phyloP scores from a whole-genome alignment of 164 flowering plant species.

The Paratinospora sagittata region DNA sequence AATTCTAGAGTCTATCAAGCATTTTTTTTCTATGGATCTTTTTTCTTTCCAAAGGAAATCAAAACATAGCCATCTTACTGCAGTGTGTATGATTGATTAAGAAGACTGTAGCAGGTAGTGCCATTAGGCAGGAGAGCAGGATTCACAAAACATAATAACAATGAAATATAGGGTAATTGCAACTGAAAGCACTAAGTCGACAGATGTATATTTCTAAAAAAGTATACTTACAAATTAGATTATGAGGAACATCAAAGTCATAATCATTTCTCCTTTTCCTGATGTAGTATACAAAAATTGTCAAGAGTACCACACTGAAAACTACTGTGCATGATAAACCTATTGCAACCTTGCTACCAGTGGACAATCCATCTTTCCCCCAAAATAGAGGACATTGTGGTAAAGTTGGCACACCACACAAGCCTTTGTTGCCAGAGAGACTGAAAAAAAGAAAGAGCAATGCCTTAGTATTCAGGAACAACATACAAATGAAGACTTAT shows the following conservation, averaged over 20 bases:
- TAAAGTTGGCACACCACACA: conserved; percentile 83
- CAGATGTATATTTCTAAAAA: background rate
- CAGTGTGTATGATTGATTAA: no score
- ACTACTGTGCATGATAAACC: conserved; percentile 48
- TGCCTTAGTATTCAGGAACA: background rate
- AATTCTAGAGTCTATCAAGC: no score
- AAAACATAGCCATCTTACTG: no score
- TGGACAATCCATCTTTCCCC: conserved; percentile 65
- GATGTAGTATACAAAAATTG: conserved; percentile 51
- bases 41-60: no score
- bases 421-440: conserved; percentile 78
- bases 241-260: conserved; percentile 85
- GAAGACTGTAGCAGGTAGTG: no score
- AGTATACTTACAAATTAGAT: conserved; percentile 70
- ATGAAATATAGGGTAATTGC: background rate
- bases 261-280: conserved; percentile 70
- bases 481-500: background rate
- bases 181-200: background rate
- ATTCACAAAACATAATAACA: conserved; percentile 5
- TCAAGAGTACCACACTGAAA: conserved; percentile 36
- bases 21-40: no score
- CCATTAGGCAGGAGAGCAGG: no score
- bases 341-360: conserved; percentile 72
- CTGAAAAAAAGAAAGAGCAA: conserved; percentile 32
- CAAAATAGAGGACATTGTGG: conserved; percentile 80